Percentiles rank a stretch among this genome's conserved stretches.
Evolutionary conservation across 345 rosid species (phyloP).

Genomic region (Hibiscus syriacus): DNA sequence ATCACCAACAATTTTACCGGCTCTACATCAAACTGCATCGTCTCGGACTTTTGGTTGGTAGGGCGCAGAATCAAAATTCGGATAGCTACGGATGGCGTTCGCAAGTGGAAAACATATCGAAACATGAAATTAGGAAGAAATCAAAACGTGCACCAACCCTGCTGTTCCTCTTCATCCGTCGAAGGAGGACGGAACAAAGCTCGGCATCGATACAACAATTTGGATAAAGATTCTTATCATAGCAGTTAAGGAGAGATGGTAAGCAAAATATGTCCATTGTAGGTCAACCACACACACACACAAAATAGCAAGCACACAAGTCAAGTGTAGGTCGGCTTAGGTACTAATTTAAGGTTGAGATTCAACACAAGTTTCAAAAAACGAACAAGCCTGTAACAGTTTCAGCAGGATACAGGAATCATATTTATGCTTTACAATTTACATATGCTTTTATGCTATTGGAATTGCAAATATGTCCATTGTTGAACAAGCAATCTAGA

Average conservation of each 20-base stretch:
- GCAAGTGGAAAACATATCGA: background rate
- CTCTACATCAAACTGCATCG: background rate
- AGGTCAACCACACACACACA: background rate
- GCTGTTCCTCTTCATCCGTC: slow-evolving; percentile 21
- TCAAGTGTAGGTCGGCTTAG: background rate
- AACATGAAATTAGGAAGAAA: background rate
- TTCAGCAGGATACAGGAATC: background rate
- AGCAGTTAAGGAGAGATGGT: background rate
- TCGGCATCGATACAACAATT: background rate
- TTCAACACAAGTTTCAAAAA: background rate
- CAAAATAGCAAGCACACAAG: background rate
- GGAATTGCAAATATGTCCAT: background rate
- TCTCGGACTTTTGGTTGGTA: background rate
- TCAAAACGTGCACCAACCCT: background rate
- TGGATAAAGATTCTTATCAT: background rate
- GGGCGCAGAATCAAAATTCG: background rate
- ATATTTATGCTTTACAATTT: background rate
- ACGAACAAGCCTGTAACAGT: background rate
- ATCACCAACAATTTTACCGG: too few species aligned
- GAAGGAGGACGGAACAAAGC: background rate
- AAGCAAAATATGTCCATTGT: background rate
- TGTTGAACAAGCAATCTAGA: background rate
- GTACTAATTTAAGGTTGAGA: background rate
- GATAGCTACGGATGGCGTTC: background rate
- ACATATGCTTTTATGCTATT: background rate